phyloP scores from a whole-genome alignment of 192 early-diverging fungal genomes.

The Podila epigama region DNA sequence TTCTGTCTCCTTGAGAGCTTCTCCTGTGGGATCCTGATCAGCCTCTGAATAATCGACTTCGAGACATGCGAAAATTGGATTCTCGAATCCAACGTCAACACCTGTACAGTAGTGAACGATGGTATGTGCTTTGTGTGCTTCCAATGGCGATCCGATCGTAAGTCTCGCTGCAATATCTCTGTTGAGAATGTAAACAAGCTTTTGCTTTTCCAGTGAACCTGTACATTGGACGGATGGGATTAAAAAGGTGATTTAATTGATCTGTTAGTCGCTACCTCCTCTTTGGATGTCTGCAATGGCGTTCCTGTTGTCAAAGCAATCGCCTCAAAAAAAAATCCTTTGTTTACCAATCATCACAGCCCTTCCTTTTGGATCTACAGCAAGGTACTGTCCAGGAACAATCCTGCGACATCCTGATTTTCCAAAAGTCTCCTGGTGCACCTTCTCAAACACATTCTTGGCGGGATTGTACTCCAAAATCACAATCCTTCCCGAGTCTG shows the following conservation, averaged over 20 bases:
- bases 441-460: slow-evolving; percentile 76
- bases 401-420: slow-evolving; percentile 89
- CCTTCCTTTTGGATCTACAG: slow-evolving; percentile 94
- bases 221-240: background rate
- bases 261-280: background rate
- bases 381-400: slow-evolving; percentile 96
- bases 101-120: slow-evolving; percentile 83
- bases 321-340: background rate
- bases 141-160: slow-evolving; percentile 94
- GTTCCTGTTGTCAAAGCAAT: slow-evolving; percentile 6
- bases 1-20: slow-evolving; percentile 73
- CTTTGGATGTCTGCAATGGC: slow-evolving; percentile 3
- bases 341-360: slow-evolving; percentile 88
- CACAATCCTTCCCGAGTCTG: slow-evolving; percentile 89
- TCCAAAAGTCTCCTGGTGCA: slow-evolving; percentile 95
- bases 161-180: slow-evolving; percentile 84
- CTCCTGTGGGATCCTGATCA: slow-evolving; percentile 77
- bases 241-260: background rate
- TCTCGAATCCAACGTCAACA: slow-evolving; percentile 98
- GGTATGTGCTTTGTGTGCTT: slow-evolving; percentile 86
- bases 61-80: slow-evolving; percentile 95
- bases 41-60: slow-evolving; percentile 88
- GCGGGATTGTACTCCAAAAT: slow-evolving; percentile 88
- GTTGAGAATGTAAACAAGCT: slow-evolving; percentile 97
- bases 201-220: slow-evolving; percentile 93